Evolutionary conservation across 331 rosid genomes (phyloP), one percentile per base, ranked within the genome.

Genomic region (Rosa hybrid): DNA sequence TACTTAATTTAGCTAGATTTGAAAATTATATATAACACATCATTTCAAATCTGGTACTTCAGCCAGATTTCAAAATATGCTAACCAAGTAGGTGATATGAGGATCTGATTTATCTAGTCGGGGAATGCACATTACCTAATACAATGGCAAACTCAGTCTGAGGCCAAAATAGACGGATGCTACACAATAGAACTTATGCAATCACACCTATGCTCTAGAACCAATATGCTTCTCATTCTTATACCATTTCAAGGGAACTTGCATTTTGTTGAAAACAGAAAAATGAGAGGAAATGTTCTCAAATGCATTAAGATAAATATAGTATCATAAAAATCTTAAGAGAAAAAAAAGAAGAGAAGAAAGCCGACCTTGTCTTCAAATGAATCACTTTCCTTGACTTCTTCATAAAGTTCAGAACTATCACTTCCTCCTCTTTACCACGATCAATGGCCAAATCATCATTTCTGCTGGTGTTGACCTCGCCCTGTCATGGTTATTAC

Each of bases 311-410:
- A 12, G 34, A 14, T 20, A 48, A 74, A 0, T 27, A 48, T 39
- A n/a, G 18, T 8, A 10, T 17, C 5, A 49, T 13, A 39, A 87
- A 59, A 78, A 49, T 0, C 48, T 68, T 41, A 17, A n/a, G 17
- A 63, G 21, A 80, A 48, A 1, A 0, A 75, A 25, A 27, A 0
- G 30, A 27, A 27, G 30, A 27, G 30, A 48, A 27, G 41, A 82
- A 80, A 34, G 38, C 78, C 46, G n/a, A 94, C 98, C 97, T 94
- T 97, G 42, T 94, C 98, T 82, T 94, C 98, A 48, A 97, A 94
- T 23, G 98, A 94, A 88, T 94, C 98, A 84, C 97, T 94, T 88
- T 91, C 90, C 53, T 88, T 97, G 16, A 8, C 89, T 60, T 72
- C 92, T 74, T 85, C 81, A 48, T 85, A 87, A 71, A 72, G 77